A percentile compares a stretch with the other conserved stretches of the same genome.
These are phyloP conservation scores for Malassezia sp. DNA, from an alignment of 1,284 basidiomycete species.

Conservation along the genomic window DNA sequence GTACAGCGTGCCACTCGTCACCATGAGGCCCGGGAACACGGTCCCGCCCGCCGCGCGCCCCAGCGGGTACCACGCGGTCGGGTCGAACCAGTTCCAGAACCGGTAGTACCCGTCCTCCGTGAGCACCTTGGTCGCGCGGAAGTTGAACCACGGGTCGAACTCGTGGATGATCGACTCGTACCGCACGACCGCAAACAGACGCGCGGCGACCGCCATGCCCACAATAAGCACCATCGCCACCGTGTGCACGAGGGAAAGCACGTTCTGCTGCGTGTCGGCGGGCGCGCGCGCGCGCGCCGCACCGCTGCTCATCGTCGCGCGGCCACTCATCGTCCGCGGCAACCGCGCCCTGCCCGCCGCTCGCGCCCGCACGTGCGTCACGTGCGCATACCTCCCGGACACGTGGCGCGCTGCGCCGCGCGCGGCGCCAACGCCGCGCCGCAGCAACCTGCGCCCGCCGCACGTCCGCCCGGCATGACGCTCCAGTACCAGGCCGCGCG, in stretches of 20 bases:
- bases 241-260: conserved; percentile 34
- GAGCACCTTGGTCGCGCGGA: conserved; percentile 67
- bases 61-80: conserved; percentile 89
- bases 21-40: conserved; percentile 92
- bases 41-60: conserved; percentile 96
- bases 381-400: too few relatives aligned
- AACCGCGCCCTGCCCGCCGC: not conserved
- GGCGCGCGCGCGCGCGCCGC: too few relatives aligned
- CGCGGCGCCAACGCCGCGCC: not conserved
- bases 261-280: conserved; percentile 16
- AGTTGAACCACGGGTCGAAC: conserved; percentile 70
- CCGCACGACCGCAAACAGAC: conserved; percentile 92
- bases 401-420: not conserved
- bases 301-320: too few relatives aligned
- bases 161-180: conserved; percentile 99
- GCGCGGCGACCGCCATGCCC: conserved; percentile 78
- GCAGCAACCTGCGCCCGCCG: not conserved
- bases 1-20: conserved; percentile 92
- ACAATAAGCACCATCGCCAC: conserved; percentile 45
- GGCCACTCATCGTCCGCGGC: conserved; percentile 3
- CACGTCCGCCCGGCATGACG: conserved; percentile 9
- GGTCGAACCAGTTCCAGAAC: conserved; percentile 87
- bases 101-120: conserved; percentile 49
- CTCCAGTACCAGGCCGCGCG: conserved; percentile 2
- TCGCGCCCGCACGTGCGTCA: not conserved